A percentile compares a stretch with the other conserved stretches of the same genome.
Evolutionary conservation across 1,284 basidiomycete species (phyloP).

Genomic region (Trametes hirsuta): DNA sequence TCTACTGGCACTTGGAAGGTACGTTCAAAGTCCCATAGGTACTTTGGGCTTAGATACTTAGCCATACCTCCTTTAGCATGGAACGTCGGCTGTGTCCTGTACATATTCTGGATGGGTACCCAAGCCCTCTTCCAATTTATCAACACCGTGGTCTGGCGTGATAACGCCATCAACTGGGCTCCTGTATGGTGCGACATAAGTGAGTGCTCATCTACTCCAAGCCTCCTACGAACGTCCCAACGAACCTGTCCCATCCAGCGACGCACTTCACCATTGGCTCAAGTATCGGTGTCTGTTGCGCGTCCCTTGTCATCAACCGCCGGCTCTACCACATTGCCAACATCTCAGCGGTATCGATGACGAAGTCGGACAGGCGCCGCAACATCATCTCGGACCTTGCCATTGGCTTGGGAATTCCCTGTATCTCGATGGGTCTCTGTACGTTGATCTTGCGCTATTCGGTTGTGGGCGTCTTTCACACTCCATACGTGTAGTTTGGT

Average conservation of each 20-base stretch:
- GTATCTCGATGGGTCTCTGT: conserved; percentile 42
- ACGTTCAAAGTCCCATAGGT: conserved; percentile 8
- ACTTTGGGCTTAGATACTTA: neutral
- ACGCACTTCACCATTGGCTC: conserved; percentile 40
- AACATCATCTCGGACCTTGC: conserved; percentile 40
- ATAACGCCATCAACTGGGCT: conserved; percentile 55
- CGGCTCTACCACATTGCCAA: conserved; percentile 51
- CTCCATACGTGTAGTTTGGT: conserved; percentile 27
- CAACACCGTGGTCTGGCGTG: conserved; percentile 70
- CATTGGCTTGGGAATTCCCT: conserved; percentile 42
- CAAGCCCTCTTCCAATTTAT: conserved; percentile 59
- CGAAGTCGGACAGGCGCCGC: conserved; percentile 36
- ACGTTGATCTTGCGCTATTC: conserved; percentile 16
- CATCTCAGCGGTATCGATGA: conserved; percentile 32
- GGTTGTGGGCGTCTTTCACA: neutral
- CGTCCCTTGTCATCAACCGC: conserved; percentile 52
- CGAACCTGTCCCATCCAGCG: conserved; percentile 31
- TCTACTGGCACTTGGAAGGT: conserved; percentile 65
- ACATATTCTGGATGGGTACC: conserved; percentile 64
- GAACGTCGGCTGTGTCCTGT: conserved; percentile 63
- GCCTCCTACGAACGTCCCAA: neutral
- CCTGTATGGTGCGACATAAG: conserved; percentile 81
- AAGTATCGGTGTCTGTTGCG: conserved; percentile 44
- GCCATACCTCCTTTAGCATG: conserved; percentile 32
- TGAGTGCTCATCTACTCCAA: conserved; percentile 37